Conservation (phyloP, 352 stramenopile genomes). For the Pythium brassicae region DNA sequence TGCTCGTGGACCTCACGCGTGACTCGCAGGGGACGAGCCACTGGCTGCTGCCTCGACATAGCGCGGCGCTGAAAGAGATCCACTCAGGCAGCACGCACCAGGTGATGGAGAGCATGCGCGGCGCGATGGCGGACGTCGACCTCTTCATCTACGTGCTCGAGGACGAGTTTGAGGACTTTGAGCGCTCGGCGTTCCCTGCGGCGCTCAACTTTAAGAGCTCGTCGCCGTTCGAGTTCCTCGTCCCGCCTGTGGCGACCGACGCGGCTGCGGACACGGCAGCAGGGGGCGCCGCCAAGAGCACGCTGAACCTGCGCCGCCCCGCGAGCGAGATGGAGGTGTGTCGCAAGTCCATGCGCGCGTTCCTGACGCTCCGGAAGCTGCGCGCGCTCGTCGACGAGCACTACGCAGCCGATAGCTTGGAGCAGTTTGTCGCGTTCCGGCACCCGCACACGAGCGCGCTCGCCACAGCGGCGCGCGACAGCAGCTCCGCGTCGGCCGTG, state of each 20-base stretch:
- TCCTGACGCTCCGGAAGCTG: slow-evolving; percentile 55
- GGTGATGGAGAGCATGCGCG: slow-evolving; percentile 84
- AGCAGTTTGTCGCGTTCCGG: slow-evolving; percentile 46
- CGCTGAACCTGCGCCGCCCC: slow-evolving; percentile 41
- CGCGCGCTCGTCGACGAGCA: slow-evolving; percentile 42
- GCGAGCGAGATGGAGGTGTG: slow-evolving; percentile 72
- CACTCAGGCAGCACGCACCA: slow-evolving; percentile 64
- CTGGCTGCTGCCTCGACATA: slow-evolving; percentile 24
- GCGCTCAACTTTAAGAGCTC: slow-evolving; percentile 52
- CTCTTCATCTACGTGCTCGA: slow-evolving; percentile 80
- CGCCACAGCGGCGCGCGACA: slow-evolving; percentile 10
- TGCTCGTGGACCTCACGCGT: slow-evolving; percentile 55
- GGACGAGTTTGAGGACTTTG: slow-evolving; percentile 55
- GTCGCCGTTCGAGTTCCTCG: slow-evolving; percentile 63
- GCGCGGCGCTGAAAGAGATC: slow-evolving; percentile 37
- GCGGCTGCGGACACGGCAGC: slow-evolving; percentile 7
- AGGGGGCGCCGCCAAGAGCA: slow-evolving; percentile 16
- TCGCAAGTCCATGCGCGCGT: slow-evolving; percentile 63
- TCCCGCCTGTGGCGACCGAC: slow-evolving; percentile 28
- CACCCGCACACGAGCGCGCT: slow-evolving; percentile 56
- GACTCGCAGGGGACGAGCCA: slow-evolving; percentile 20
- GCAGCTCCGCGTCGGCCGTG: slow-evolving; percentile 3
- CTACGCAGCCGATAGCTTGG: slow-evolving; percentile 42
- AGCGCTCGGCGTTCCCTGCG: slow-evolving; percentile 41
- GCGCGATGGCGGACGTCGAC: slow-evolving; percentile 71